Evolutionary conservation across 169 alveolate species (phyloP).

Genomic region (Plasmodium falciparum): DNA sequence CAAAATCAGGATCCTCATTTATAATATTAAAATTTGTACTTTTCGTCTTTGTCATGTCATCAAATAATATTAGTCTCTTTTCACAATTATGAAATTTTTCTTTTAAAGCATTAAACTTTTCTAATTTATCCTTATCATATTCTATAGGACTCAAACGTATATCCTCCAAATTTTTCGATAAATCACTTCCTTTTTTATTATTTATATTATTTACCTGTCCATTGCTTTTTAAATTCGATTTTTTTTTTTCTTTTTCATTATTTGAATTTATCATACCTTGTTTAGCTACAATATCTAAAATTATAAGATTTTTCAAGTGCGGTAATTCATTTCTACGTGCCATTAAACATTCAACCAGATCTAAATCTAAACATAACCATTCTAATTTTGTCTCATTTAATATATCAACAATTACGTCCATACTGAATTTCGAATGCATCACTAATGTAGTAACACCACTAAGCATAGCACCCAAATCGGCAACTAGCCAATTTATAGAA

Average conservation of each 20-base stretch:
- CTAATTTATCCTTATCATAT: not conserved
- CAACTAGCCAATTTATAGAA: too few relatives aligned
- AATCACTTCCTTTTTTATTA: not conserved
- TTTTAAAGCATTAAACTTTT: not conserved
- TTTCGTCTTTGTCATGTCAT: not conserved
- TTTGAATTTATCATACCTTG: not conserved
- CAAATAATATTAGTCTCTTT: too few relatives aligned
- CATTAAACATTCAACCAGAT: not conserved
- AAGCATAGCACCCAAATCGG: too few relatives aligned
- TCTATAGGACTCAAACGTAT: too few relatives aligned
- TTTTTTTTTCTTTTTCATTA: too few relatives aligned
- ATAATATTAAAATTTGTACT: not conserved
- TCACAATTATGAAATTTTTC: not conserved
- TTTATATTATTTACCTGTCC: too few relatives aligned
- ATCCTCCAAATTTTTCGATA: too few relatives aligned
- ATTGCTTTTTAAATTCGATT: not conserved
- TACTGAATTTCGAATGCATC: too few relatives aligned
- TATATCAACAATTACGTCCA: too few relatives aligned
- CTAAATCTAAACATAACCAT: not conserved
- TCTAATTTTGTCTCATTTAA: too few relatives aligned
- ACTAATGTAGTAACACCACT: too few relatives aligned
- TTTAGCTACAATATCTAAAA: conserved; percentile 12
- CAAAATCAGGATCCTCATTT: conserved; percentile 79
- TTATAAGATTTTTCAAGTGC: not conserved
- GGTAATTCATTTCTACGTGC: conserved; percentile 7